Conservation (phyloP, 352 stramenopile species). For the Pythium grandisporangium region DNA sequence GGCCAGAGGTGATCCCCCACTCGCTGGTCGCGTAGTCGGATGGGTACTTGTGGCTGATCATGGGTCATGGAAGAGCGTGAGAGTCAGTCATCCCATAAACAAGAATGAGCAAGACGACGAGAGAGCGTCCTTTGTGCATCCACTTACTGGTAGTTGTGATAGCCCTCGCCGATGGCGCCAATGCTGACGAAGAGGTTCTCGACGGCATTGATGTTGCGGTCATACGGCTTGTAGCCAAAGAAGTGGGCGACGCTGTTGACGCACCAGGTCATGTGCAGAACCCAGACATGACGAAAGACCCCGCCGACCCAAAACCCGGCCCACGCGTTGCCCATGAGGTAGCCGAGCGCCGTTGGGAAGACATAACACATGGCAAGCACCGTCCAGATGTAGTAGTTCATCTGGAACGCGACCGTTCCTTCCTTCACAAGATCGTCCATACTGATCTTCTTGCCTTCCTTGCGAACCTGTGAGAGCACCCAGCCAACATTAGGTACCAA, state of each 20-base stretch:
- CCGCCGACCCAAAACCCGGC: slow-evolving; percentile 95
- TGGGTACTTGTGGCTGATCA: slow-evolving; percentile 95
- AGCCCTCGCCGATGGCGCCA: slow-evolving; percentile 95
- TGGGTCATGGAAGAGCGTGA: no score
- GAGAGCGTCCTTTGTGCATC: no score
- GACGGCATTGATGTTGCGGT: slow-evolving; percentile 90
- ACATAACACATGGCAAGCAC: slow-evolving; percentile 97
- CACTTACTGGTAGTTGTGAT: slow-evolving; percentile 97
- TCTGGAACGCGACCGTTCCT: slow-evolving; percentile 94
- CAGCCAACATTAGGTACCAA: no score
- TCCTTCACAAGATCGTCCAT: slow-evolving; percentile 94
- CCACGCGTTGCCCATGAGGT: slow-evolving; percentile 89
- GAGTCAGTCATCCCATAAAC: no score
- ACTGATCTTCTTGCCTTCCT: slow-evolving; percentile 89
- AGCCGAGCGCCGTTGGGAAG: slow-evolving; percentile 88
- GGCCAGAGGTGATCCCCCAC: slow-evolving; percentile 91
- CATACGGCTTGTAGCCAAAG: slow-evolving; percentile 98
- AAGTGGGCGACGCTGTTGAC: slow-evolving; percentile 99
- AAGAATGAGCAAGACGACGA: no score
- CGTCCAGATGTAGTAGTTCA: slow-evolving; percentile 84
- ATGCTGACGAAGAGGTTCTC: slow-evolving; percentile 97
- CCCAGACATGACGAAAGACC: slow-evolving; percentile 91
- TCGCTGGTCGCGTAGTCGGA: slow-evolving; percentile 98
- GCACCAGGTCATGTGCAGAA: slow-evolving; percentile 98
- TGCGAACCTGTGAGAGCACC: slow-evolving; percentile 67